Conservation (phyloP, 345 rosid species). For the Adansonia digitata region DNA sequence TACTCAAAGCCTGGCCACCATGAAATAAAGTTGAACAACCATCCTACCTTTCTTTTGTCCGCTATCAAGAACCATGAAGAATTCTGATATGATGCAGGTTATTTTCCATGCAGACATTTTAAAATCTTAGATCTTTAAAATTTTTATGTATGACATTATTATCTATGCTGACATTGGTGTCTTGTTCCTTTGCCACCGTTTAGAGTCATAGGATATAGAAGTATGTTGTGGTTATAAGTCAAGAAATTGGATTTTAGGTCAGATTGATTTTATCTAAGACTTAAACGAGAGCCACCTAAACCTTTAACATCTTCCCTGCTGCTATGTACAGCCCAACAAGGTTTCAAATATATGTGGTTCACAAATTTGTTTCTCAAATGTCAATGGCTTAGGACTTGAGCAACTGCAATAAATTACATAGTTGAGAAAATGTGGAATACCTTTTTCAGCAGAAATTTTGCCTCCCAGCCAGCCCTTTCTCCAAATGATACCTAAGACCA, state of each 20-base stretch:
- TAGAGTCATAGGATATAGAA: neutral
- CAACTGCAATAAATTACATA: neutral
- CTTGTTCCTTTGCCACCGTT: neutral
- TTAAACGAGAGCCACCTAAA: neutral
- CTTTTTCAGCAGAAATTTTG: constrained; percentile 49
- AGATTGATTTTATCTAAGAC: neutral
- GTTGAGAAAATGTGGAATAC: constrained; percentile 23
- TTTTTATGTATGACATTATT: neutral
- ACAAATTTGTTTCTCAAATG: neutral
- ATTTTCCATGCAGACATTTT: neutral
- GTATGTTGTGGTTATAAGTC: neutral
- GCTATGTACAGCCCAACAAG: neutral
- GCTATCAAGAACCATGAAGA: neutral
- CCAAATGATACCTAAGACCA: constrained; percentile 31
- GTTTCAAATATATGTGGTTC: neutral
- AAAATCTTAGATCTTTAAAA: neutral
- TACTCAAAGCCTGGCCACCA: neutral
- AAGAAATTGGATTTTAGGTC: neutral
- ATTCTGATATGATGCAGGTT: neutral
- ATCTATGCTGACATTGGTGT: neutral
- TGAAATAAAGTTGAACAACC: neutral
- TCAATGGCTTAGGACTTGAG: neutral
- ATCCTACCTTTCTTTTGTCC: neutral
- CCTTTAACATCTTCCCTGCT: neutral
- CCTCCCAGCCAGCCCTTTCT: constrained; percentile 51